A percentile compares a stretch with the other conserved stretches of the same genome.
Evolutionary conservation across 2,329 filamentous ascomycete genomes (phyloP).

Genomic region (Magnaporthiopsis rhizophila): DNA sequence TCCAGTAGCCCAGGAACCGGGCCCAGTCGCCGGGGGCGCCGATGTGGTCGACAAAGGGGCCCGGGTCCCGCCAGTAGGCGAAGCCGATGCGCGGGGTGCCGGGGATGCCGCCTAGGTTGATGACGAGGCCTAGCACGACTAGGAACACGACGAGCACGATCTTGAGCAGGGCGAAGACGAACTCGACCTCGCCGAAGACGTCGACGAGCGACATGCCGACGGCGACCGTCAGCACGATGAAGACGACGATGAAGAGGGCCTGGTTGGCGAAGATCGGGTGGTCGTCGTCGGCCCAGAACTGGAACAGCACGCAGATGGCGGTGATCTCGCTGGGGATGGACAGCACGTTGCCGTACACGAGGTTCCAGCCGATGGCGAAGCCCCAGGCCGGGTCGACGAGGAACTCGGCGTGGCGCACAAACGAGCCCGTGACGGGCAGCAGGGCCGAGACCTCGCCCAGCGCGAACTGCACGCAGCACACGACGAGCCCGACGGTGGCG

Average conservation of each 20-base stretch:
- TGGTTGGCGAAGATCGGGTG: slow-evolving; percentile 22
- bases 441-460: slow-evolving; percentile 28
- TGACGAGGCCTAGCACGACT: slow-evolving; percentile 67
- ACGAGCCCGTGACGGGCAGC: slow-evolving; percentile 27
- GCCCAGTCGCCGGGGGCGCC: slow-evolving; percentile 40
- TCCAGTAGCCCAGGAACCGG: slow-evolving; percentile 63
- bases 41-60: slow-evolving; percentile 57
- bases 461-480: slow-evolving; percentile 23
- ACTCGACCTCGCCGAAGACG: slow-evolving; percentile 52
- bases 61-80: slow-evolving; percentile 60
- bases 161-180: slow-evolving; percentile 53
- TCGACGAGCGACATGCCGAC: slow-evolving; percentile 51
- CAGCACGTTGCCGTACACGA: slow-evolving; percentile 8
- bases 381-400: slow-evolving; percentile 52
- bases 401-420: slow-evolving; percentile 45
- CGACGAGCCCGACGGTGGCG: slow-evolving; percentile 25
- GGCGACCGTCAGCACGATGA: slow-evolving; percentile 43
- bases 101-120: slow-evolving; percentile 60
- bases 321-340: slow-evolving; percentile 42
- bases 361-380: slow-evolving; percentile 44
- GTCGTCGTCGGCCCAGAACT: slow-evolving; percentile 59
- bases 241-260: slow-evolving; percentile 42
- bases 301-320: slow-evolving; percentile 48
- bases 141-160: slow-evolving; percentile 67
- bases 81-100: slow-evolving; percentile 65